Conservation (phyloP, 2,329 filamentous ascomycete species). For the Colletotrichum scovillei region DNA sequence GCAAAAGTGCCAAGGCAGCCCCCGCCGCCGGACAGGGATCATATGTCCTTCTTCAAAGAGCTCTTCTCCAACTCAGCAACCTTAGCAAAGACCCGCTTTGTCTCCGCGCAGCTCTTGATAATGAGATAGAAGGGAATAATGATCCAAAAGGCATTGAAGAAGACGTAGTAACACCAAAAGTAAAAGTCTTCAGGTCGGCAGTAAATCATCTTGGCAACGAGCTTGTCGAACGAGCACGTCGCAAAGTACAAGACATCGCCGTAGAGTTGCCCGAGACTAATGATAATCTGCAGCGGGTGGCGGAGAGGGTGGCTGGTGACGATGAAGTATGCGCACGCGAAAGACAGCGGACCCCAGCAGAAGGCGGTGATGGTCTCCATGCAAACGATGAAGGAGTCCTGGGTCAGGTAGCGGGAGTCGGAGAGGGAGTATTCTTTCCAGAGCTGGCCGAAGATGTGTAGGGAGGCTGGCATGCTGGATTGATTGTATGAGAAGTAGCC, state of each 20-base stretch:
- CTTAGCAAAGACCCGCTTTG: constrained; percentile 42
- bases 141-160: constrained; percentile 66
- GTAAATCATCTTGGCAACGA: constrained; percentile 52
- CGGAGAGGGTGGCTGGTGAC: constrained; percentile 56
- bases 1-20: not conserved
- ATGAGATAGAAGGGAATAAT: constrained; percentile 55
- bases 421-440: constrained; percentile 70
- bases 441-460: constrained; percentile 61
- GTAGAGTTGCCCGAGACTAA: constrained; percentile 62
- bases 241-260: constrained; percentile 64
- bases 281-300: constrained; percentile 59
- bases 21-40: not conserved
- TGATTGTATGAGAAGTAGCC: constrained; percentile 62
- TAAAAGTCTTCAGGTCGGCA: constrained; percentile 63
- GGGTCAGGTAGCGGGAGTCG: constrained; percentile 66
- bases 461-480: constrained; percentile 50
- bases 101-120: constrained; percentile 42
- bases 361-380: constrained; percentile 67
- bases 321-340: constrained; percentile 57
- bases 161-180: constrained; percentile 64
- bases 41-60: constrained; percentile 12
- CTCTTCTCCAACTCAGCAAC: constrained; percentile 37
- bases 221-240: constrained; percentile 57
- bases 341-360: constrained; percentile 65
- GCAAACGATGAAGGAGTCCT: constrained; percentile 64